Evolutionary conservation across 257 asterid genomes (phyloP).

Genomic region (Gentiana straminea): DNA sequence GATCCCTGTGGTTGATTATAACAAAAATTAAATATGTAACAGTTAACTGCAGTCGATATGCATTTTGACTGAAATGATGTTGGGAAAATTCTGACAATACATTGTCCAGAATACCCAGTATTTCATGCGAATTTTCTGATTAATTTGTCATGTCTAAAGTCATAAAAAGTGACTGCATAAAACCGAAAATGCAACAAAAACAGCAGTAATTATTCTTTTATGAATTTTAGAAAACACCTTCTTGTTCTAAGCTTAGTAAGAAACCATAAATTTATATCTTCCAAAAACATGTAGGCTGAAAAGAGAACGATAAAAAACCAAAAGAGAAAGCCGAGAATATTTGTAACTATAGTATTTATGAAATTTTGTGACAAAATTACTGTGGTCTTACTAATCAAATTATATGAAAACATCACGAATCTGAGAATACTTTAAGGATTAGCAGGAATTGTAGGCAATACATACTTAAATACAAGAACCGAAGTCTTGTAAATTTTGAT

Average conservation of each 20-base stretch:
- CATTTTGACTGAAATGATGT: background rate
- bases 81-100: background rate
- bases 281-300: too few species aligned
- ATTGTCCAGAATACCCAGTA: too few species aligned
- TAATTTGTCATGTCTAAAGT: background rate
- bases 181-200: too few species aligned
- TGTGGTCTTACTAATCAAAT: background rate
- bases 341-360: too few species aligned
- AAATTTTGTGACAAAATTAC: background rate
- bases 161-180: too few species aligned
- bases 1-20: conserved; percentile 52
- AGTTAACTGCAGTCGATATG: background rate
- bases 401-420: background rate
- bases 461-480: conserved; percentile 85
- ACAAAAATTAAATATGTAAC: conserved; percentile 3
- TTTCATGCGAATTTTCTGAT: too few species aligned
- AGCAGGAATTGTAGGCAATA: background rate
- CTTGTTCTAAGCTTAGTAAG: too few species aligned
- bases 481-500: conserved; percentile 94
- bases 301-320: background rate
- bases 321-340: background rate
- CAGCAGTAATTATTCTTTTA: too few species aligned
- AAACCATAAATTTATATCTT: too few species aligned
- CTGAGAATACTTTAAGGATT: too few species aligned
- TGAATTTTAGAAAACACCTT: too few species aligned